Evolutionary conservation across 345 rosid species (phyloP).

Genomic region (Conringia planisiliqua): DNA sequence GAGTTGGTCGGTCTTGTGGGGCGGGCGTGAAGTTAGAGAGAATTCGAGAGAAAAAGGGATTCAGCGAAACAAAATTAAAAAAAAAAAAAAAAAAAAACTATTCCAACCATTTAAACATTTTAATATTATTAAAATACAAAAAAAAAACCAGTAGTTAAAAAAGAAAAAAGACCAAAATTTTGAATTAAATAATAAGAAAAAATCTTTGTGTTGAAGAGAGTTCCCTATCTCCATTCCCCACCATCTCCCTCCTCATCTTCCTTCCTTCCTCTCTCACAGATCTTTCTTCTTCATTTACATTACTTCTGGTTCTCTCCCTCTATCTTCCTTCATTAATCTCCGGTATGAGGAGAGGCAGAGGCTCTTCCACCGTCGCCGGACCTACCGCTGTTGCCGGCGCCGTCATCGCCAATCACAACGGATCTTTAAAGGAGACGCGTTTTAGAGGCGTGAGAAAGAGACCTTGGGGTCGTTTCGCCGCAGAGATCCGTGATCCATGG

Average conservation of each 20-base stretch:
- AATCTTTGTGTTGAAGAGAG: conserved; percentile 3
- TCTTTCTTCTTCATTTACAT: neutral
- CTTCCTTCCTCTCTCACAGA: neutral
- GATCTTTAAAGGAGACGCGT: conserved; percentile 39
- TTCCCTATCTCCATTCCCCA: neutral
- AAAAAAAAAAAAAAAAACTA: neutral
- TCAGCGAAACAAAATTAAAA: no score
- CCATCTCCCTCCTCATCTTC: conserved; percentile 7
- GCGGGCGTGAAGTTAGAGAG: conserved; percentile 13
- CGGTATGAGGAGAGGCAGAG: conserved; percentile 30
- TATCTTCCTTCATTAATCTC: neutral
- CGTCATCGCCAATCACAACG: neutral
- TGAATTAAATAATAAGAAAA: neutral
- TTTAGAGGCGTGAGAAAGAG: conserved; percentile 85
- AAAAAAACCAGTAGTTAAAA: neutral
- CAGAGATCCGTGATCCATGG: conserved; percentile 90
- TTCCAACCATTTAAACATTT: neutral
- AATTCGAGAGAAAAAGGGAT: neutral
- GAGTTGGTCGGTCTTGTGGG: conserved; percentile 32
- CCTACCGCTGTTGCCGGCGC: neutral
- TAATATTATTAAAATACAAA: neutral
- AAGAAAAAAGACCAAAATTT: neutral
- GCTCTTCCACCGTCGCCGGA: conserved; percentile 13
- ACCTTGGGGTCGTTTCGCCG: conserved; percentile 89
- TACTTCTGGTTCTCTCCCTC: conserved; percentile 1